phyloP scores from a whole-genome alignment of 148 eudicot genomes.

The Beta vulgaris region DNA sequence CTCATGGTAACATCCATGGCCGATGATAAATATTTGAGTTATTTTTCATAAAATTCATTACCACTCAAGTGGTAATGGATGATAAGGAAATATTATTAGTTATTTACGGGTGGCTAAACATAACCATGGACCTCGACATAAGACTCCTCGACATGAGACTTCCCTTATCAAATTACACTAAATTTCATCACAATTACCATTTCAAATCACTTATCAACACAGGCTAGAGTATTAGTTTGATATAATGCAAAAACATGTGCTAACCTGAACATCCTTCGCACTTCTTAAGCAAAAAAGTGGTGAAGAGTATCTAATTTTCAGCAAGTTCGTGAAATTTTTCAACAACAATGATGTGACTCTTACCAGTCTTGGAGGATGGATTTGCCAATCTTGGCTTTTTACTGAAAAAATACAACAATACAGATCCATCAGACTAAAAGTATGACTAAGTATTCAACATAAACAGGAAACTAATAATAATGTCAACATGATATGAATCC shows the following conservation, averaged over 20 bases:
- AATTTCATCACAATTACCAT: no score
- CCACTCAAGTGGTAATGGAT: no score
- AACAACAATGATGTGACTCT: conserved; percentile 66
- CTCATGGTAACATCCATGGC: no score
- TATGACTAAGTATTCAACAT: not conserved
- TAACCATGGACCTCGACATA: no score
- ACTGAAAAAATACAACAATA: conserved; percentile 37
- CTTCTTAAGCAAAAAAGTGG: conserved; percentile 82
- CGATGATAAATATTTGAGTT: no score
- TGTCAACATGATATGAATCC: not conserved
- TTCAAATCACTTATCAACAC: no score
- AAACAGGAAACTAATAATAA: not conserved
- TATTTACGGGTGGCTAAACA: no score
- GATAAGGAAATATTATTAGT: no score
- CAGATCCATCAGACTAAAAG: conserved; percentile 3
- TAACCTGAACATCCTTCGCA: conserved; percentile 72
- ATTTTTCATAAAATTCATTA: no score
- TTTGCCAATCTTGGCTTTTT: conserved; percentile 76
- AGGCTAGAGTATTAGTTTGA: no score
- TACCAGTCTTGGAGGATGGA: conserved; percentile 80
- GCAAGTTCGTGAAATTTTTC: conserved; percentile 61
- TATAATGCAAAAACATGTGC: conserved; percentile 3
- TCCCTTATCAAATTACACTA: no score
- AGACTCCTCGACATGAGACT: no score
- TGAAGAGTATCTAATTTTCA: conserved; percentile 88